A percentile compares a stretch with the other conserved stretches of the same genome.
Evolutionary conservation across 345 rosid species (phyloP).

Genomic region (Bruguiera gymnorhiza): DNA sequence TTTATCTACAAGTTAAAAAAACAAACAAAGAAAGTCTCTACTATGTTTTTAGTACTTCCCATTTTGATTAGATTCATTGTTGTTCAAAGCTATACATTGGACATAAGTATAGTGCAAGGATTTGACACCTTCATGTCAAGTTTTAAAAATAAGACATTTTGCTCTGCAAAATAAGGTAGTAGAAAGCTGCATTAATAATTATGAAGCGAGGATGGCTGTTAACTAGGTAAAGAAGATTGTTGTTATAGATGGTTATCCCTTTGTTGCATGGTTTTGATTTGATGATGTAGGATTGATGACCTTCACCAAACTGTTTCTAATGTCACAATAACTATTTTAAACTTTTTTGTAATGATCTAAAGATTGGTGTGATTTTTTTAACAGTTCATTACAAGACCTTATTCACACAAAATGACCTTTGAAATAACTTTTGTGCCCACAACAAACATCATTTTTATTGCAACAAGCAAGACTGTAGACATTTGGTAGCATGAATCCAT

Average conservation of each 20-base stretch:
- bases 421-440: no score
- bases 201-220: conserved; percentile 95
- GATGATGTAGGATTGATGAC: neutral
- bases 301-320: neutral
- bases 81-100: conserved; percentile 75
- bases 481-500: no score
- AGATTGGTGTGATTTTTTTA: neutral
- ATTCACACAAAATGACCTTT: no score
- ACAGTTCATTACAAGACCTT: neutral
- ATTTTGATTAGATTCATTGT: conserved; percentile 16
- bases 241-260: neutral
- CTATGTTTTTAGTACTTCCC: neutral
- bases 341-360: neutral
- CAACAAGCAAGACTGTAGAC: no score
- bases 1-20: conserved; percentile 3
- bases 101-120: conserved; percentile 90
- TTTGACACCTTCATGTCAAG: conserved; percentile 83
- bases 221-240: conserved; percentile 62
- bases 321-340: neutral
- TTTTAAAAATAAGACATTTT: conserved; percentile 59
- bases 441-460: no score
- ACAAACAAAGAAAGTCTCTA: neutral
- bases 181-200: conserved; percentile 95
- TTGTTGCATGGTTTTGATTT: neutral
- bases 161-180: conserved; percentile 64